Percentiles rank a stretch among this genome's conserved stretches.
These are phyloP conservation scores for Limtongozyma cylindracea DNA, from an alignment of 805 yeast species.

Conservation along the genomic window DNA sequence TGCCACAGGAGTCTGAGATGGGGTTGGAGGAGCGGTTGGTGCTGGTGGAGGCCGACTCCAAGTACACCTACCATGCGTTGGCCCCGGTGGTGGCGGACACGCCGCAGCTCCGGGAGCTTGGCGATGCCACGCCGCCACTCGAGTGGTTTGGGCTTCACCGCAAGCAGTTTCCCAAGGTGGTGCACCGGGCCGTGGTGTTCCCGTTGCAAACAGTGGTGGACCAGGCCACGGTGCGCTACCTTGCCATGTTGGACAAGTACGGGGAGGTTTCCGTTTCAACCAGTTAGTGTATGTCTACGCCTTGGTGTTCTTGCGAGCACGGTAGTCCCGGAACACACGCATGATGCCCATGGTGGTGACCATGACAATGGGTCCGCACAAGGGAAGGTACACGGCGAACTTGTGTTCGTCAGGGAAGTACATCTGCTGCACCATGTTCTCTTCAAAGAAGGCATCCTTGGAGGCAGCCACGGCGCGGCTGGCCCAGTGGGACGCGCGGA, in stretches of 20 bases:
- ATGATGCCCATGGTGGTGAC: no score
- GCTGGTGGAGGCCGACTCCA: slow-evolving; percentile 7
- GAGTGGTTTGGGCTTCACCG: slow-evolving; percentile 96
- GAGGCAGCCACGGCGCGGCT: slow-evolving; percentile 36
- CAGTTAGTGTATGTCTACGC: no score
- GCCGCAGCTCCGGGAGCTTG: slow-evolving; percentile 75
- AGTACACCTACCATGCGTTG: slow-evolving; percentile 33
- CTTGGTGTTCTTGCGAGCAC: no score
- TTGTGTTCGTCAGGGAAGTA: slow-evolving; percentile 92
- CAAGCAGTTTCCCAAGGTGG: slow-evolving; percentile 58
- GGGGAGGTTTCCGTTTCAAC: no score
- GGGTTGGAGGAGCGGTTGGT: slow-evolving; percentile 9
- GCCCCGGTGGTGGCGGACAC: slow-evolving; percentile 67
- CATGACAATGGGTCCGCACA: slow-evolving; percentile 61
- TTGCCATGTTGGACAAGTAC: no score
- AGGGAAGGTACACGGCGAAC: slow-evolving; percentile 78
- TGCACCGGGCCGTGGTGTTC: slow-evolving; percentile 60
- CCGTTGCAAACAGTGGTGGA: slow-evolving; percentile 50
- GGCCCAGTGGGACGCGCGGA: slow-evolving; percentile 9
- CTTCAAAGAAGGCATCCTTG: slow-evolving; percentile 68
- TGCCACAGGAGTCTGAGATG: slow-evolving; percentile 9
- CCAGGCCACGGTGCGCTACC: no score
- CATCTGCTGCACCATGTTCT: slow-evolving; percentile 85
- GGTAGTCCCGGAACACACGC: no score
- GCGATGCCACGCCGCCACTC: slow-evolving; percentile 92